Conservation (phyloP, 2,329 filamentous ascomycete genomes). For the Diplodia seriata region DNA sequence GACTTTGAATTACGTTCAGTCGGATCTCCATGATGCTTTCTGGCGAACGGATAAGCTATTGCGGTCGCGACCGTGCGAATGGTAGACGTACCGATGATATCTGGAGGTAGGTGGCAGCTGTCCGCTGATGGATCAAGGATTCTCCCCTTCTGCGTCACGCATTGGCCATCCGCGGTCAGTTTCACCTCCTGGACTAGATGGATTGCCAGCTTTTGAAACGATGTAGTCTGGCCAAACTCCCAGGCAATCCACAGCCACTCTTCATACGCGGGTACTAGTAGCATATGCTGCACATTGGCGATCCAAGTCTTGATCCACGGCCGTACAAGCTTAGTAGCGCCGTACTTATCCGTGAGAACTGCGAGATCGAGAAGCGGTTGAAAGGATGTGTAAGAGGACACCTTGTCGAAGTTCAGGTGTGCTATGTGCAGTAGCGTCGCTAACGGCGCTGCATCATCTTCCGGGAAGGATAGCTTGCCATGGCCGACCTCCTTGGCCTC, state of each 20-base stretch:
- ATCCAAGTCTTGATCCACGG: constrained; percentile 20
- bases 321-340: constrained; percentile 11
- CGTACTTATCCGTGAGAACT: constrained; percentile 20
- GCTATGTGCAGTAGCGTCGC: constrained; percentile 33
- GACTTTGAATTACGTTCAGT: neutral
- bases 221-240: neutral
- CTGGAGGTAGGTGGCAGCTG: neutral
- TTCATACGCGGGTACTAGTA: neutral
- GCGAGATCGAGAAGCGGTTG: neutral
- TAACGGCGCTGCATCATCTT: constrained; percentile 20
- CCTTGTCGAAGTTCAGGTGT: constrained; percentile 6
- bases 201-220: neutral
- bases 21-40: neutral
- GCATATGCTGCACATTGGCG: neutral
- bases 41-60: neutral
- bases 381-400: neutral
- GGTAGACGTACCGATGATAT: constrained; percentile 1
- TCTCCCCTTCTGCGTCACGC: neutral
- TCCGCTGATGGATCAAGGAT: constrained; percentile 1
- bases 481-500: neutral
- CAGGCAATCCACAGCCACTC: constrained; percentile 19
- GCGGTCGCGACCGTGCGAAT: neutral
- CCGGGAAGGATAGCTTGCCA: constrained; percentile 15
- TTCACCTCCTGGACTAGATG: neutral
- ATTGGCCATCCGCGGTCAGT: neutral